Evolutionary conservation across 2,329 filamentous ascomycete species (phyloP), one percentile per base, ranked within the genome.

Genomic region (Dactylella cylindrospora): DNA sequence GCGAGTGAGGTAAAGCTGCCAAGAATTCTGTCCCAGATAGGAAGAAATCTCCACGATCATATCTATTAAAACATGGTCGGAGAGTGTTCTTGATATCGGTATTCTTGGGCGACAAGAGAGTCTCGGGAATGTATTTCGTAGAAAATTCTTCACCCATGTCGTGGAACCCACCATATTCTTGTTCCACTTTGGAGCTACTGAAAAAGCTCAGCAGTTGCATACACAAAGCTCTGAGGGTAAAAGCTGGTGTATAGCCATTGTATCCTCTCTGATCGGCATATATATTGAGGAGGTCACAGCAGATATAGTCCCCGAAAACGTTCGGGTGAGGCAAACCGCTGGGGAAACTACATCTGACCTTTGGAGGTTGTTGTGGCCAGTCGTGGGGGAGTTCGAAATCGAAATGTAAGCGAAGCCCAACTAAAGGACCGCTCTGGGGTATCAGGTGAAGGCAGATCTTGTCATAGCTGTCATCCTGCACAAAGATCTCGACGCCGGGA

Each of bases 121-220:
- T 39, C n/a, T 39, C 35, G 19, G 9, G 9, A 19, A 39, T 4
- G 35, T 39, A 39, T 5, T 22, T 6, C 9, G 35, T 39, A 7
- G n/a, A 3, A 7, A 39, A 9, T 6, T 39, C 35, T 4, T 39
- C 35, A 6, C 35, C 35, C 8, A 39, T 20, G 3, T 19, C 17
- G n/a, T 3, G 15, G 17, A n/a, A 17, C 3, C 9, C n/a, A 10
- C 6, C 9, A 6, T 15, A 3, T 8, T 41, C 5, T 13, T 41
- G 38, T 12, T 41, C 38, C 4, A 41, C 17, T 26, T 41, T 5
- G 8, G 38, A 7, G 22, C 38, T 41, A 13, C 38, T 41, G 22
- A 41, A 41, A 13, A 41, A 41, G n/a, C 38, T 41, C 4, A 41
- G 22, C 3, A 41, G 13, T 41, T 41, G 38, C 22, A 41, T 25